A percentile compares a stretch with the other conserved stretches of the same genome.
These are phyloP conservation scores for Paracorniculantispora psalliotae DNA, from an alignment of 2,329 filamentous ascomycete species.

Conservation along the genomic window DNA sequence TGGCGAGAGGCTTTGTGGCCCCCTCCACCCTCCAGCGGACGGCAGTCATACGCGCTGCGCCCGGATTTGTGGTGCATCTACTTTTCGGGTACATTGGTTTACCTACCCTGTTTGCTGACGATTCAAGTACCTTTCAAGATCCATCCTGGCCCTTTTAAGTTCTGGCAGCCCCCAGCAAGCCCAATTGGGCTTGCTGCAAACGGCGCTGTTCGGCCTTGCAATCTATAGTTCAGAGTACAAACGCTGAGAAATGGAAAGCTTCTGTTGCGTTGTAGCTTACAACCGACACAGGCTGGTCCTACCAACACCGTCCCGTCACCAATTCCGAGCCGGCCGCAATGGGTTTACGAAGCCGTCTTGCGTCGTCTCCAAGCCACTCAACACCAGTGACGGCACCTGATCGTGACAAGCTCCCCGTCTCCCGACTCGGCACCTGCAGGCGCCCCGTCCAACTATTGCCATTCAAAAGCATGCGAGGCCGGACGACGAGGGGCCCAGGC, in stretches of 20 bases:
- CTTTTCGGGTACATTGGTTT: background rate
- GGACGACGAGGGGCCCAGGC: background rate
- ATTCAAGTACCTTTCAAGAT: background rate
- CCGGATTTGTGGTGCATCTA: too few species aligned
- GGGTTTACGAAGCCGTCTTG: background rate
- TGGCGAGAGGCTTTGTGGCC: background rate
- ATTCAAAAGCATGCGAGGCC: background rate
- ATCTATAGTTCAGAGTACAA: too few species aligned
- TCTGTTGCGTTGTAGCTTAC: too few species aligned
- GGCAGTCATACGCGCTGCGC: background rate
- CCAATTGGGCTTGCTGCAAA: background rate
- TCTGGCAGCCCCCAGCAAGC: background rate
- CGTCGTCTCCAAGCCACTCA: background rate
- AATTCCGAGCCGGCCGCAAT: too few species aligned
- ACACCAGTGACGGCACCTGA: background rate
- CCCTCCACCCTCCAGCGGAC: background rate
- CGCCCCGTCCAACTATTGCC: background rate
- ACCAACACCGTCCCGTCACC: too few species aligned
- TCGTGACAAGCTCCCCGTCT: background rate
- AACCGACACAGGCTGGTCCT: too few species aligned
- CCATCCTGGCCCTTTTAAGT: background rate
- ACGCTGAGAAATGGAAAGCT: too few species aligned
- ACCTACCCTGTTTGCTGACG: background rate
- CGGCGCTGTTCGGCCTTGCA: too few species aligned
- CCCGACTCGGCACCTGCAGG: background rate